A percentile compares a stretch with the other conserved stretches of the same genome.
phyloP scores from a whole-genome alignment of 2,329 filamentous ascomycete genomes.

The Hypoxylon sp. region DNA sequence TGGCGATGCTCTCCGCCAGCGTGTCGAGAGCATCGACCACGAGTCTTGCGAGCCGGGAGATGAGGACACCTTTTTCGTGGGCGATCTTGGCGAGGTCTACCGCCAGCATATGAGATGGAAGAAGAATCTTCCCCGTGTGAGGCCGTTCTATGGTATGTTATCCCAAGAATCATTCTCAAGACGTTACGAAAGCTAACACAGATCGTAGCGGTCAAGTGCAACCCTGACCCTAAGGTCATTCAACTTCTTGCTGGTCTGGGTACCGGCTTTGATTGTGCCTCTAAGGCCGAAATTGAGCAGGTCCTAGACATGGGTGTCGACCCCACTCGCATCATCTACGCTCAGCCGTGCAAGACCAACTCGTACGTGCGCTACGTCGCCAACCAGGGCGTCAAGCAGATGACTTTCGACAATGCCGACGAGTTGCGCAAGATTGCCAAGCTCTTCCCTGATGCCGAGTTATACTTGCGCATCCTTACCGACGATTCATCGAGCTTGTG shows the following conservation, averaged over 20 bases:
- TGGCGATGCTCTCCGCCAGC: slow-evolving; percentile 85
- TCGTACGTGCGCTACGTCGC: slow-evolving; percentile 94
- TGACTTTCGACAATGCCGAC: slow-evolving; percentile 99
- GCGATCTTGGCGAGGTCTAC: slow-evolving; percentile 97
- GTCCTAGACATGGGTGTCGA: slow-evolving; percentile 85
- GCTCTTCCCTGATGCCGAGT: slow-evolving; percentile 87
- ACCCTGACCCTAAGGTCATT: slow-evolving; percentile 90
- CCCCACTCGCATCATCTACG: slow-evolving; percentile 95
- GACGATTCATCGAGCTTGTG: slow-evolving; percentile 96
- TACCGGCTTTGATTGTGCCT: slow-evolving; percentile 97
- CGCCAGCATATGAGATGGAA: slow-evolving; percentile 99
- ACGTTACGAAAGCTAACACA: slow-evolving; percentile 27
- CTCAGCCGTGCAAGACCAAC: slow-evolving; percentile 99
- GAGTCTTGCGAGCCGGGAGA: slow-evolving; percentile 91
- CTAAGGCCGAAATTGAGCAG: slow-evolving; percentile 96
- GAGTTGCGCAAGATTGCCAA: slow-evolving; percentile 98
- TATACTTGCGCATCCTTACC: slow-evolving; percentile 93
- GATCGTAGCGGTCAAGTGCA: slow-evolving; percentile 90
- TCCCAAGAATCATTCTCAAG: neutral
- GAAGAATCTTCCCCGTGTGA: slow-evolving; percentile 89
- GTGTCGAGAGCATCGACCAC: slow-evolving; percentile 84
- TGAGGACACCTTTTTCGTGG: slow-evolving; percentile 98
- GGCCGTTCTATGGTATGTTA: slow-evolving; percentile 90
- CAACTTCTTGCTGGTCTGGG: slow-evolving; percentile 88
- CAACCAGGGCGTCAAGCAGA: slow-evolving; percentile 88